Evolutionary conservation across 2,329 filamentous ascomycete species (phyloP).

Genomic region (Ceratocystis harringtonii): DNA sequence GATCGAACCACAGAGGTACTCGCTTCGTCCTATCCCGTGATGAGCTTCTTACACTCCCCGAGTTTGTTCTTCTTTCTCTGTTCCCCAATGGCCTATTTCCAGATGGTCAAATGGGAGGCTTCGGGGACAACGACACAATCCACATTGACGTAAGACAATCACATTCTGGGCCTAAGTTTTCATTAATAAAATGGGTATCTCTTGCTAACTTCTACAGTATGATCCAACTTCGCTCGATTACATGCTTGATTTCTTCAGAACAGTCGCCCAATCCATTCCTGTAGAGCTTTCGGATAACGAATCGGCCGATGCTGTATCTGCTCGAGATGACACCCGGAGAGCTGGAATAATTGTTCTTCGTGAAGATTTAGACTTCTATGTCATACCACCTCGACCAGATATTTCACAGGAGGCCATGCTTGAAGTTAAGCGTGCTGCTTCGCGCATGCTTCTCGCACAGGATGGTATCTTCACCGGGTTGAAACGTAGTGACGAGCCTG

Average conservation of each 20-base stretch:
- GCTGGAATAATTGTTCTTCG: constrained; percentile 94
- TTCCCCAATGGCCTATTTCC: constrained; percentile 98
- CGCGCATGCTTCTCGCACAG: constrained; percentile 70
- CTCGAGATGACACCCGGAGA: constrained; percentile 65
- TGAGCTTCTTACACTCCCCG: constrained; percentile 84
- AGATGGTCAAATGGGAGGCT: constrained; percentile 87
- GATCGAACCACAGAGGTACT: constrained; percentile 49
- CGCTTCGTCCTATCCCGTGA: constrained; percentile 89
- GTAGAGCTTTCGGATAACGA: constrained; percentile 14
- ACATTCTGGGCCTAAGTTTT: neutral
- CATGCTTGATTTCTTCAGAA: constrained; percentile 97
- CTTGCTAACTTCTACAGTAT: constrained; percentile 44
- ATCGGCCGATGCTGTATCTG: constrained; percentile 55
- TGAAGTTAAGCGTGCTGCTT: constrained; percentile 84
- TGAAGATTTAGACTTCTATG: constrained; percentile 95
- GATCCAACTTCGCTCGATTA: constrained; percentile 92
- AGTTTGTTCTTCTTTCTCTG: constrained; percentile 93
- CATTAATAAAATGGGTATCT: neutral
- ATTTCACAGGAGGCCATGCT: constrained; percentile 87
- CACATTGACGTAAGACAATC: constrained; percentile 76
- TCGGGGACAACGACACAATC: constrained; percentile 84
- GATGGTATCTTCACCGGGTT: constrained; percentile 92
- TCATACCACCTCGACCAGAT: constrained; percentile 71
- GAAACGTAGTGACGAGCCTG: constrained; percentile 86
- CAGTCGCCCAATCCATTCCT: constrained; percentile 91